Evolutionary conservation across 2,329 filamentous ascomycete genomes (phyloP), one percentile per base, ranked within the genome.

Genomic region (Claviceps sp.): DNA sequence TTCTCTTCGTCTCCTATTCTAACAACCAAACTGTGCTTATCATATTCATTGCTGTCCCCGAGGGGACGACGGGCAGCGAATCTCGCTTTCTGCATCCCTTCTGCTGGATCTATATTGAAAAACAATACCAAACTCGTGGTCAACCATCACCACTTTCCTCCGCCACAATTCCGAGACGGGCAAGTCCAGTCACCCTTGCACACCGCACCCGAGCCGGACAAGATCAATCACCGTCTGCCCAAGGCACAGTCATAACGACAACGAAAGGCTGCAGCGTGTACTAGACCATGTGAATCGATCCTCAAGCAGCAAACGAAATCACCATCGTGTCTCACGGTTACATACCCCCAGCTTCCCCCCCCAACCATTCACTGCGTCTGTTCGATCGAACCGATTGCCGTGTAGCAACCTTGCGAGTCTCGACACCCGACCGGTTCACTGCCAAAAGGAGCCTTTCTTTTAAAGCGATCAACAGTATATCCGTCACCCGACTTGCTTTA

Each of bases 31-130:
- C 52, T 57, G 55, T 45, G 56, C 47, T 48, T 40, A 49, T 48
- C 42, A 20, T 13, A 53, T 51, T 56, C 52, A 55, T 54, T 55
- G 58, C 54, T 58, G 54, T 54, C 58, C 58, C 56, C 54, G 51
- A 54, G 56, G 55, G 58, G 53, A 53, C 53, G 30, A 48, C 52
- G 47, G 52, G 54, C 54, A 52, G 57, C 55, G 54, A 52, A 52
- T 56, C 50, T 41, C 50, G 30, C 30, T 55, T 53, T 58, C 54
- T 55, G 49, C 57, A 52, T 41, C 41, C 43, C 43, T 47, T 49
- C 45, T 48, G 40, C 36, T 47, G 41, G 38, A 30, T 30, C 9
- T 11, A 11, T 34, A 34, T 34, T 34, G 30, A 1, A 34, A 34
- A 34, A 34, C 3, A 11, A 34, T 9, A 11, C 8, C 9, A 34